Conservation (phyloP, 805 yeast genomes). For the Schizosaccharomyces cryophilus region DNA sequence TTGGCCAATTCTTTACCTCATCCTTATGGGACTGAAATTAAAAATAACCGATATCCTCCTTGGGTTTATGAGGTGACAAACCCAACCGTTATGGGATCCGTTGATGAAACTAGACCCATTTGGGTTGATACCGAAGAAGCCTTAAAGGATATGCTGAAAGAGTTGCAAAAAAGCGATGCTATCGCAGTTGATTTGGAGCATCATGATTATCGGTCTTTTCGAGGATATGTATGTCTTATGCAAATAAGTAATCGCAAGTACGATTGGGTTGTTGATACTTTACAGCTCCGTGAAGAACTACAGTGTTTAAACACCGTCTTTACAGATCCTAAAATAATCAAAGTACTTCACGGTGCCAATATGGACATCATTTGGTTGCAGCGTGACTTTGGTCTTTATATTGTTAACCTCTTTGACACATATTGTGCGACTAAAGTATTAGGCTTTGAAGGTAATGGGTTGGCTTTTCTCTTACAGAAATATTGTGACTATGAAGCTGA, state of each 20-base stretch:
- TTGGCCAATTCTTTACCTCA: constrained; percentile 12
- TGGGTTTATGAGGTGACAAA: constrained; percentile 22
- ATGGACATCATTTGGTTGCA: constrained; percentile 96
- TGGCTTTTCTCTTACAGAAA: constrained; percentile 60
- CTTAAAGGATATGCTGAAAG: constrained; percentile 29
- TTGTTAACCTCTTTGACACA: constrained; percentile 80
- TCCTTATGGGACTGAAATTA: constrained; percentile 62
- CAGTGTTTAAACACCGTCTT: constrained; percentile 44
- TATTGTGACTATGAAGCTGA: constrained; percentile 70
- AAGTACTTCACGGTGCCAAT: constrained; percentile 86
- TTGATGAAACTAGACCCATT: constrained; percentile 31
- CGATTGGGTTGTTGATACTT: constrained; percentile 74
- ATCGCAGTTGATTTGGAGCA: constrained; percentile 91
- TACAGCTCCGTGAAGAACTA: constrained; percentile 51
- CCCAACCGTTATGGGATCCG: constrained; percentile 31
- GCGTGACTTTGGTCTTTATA: constrained; percentile 73
- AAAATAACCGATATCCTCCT: constrained; percentile 41
- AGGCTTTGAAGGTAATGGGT: constrained; percentile 58
- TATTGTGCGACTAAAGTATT: constrained; percentile 64
- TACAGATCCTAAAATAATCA: constrained; percentile 55
- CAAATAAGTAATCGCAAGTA: constrained; percentile 62
- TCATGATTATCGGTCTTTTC: constrained; percentile 73
- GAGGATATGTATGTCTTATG: constrained; percentile 80
- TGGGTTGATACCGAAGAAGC: constrained; percentile 45
- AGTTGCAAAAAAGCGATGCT: constrained; percentile 27